Conservation (phyloP, 2,329 filamentous ascomycete genomes). For the Penicillium palitans region DNA sequence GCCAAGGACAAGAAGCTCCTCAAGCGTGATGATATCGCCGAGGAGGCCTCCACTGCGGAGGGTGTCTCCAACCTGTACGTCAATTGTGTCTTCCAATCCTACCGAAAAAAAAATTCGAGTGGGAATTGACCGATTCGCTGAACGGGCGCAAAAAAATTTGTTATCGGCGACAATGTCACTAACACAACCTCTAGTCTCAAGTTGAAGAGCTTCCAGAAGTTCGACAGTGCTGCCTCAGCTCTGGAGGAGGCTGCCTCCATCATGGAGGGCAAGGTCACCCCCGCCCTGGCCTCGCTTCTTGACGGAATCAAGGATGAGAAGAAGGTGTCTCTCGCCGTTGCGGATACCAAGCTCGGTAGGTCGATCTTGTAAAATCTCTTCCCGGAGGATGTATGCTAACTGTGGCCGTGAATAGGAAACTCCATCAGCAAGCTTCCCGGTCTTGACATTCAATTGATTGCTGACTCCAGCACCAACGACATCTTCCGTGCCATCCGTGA, state of each 20-base stretch:
- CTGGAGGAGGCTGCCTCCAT: slow-evolving; percentile 87
- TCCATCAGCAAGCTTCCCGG: slow-evolving; percentile 90
- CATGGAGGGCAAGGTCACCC: slow-evolving; percentile 91
- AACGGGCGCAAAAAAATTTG: slow-evolving; percentile 30
- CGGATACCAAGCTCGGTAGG: slow-evolving; percentile 80
- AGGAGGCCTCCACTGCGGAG: slow-evolving; percentile 76
- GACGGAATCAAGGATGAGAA: slow-evolving; percentile 95
- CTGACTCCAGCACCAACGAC: slow-evolving; percentile 79
- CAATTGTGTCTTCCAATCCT: slow-evolving; percentile 9
- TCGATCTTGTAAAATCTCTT: slow-evolving; percentile 5
- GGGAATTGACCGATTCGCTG: slow-evolving; percentile 6
- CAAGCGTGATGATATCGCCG: slow-evolving; percentile 76
- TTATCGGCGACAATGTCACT: slow-evolving; percentile 22
- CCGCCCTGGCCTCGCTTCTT: slow-evolving; percentile 77
- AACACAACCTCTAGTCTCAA: slow-evolving; percentile 64
- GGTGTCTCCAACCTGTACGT: slow-evolving; percentile 83
- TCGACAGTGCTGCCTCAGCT: slow-evolving; percentile 86
- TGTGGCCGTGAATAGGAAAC: slow-evolving; percentile 53
- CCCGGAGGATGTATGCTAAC: slow-evolving; percentile 15
- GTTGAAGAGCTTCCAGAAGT: slow-evolving; percentile 96
- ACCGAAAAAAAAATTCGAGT: slow-evolving; percentile 10
- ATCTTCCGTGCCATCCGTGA: slow-evolving; percentile 93
- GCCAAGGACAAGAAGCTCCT: slow-evolving; percentile 97
- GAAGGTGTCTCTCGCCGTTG: slow-evolving; percentile 91
- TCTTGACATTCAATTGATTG: slow-evolving; percentile 79